Evolutionary conservation across 176 grass and related monocot genomes (phyloP).

Genomic region (Paspalum vaginatum): DNA sequence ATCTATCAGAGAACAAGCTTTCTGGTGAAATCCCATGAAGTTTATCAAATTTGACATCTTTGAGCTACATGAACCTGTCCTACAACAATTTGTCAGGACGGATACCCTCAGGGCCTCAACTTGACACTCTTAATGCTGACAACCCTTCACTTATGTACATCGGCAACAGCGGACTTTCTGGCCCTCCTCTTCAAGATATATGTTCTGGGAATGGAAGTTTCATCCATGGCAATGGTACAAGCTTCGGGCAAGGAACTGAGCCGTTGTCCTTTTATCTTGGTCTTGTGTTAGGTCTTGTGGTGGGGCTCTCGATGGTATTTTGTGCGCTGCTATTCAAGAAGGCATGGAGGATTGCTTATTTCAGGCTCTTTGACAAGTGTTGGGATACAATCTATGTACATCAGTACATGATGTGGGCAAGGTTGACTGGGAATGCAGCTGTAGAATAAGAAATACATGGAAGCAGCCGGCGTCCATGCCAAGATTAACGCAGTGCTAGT

Average conservation of each 20-base stretch:
- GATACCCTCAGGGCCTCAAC: conserved; percentile 43
- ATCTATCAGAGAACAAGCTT: conserved; percentile 40
- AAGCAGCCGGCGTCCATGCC: too few species aligned
- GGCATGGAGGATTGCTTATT: conserved; percentile 34
- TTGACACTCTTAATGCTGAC: conserved; percentile 18
- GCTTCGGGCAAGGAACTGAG: background rate
- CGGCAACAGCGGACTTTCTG: background rate
- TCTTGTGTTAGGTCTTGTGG: background rate
- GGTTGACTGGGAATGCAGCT: background rate
- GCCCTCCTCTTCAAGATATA: background rate
- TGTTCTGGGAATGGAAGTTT: background rate
- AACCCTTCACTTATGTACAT: conserved; percentile 28
- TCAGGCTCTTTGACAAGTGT: background rate
- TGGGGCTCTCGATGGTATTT: conserved; percentile 37
- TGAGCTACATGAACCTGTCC: conserved; percentile 41
- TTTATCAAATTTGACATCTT: conserved; percentile 23
- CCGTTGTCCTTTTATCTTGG: background rate
- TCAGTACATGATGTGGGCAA: background rate
- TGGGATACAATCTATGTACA: background rate
- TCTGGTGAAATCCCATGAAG: conserved; percentile 27
- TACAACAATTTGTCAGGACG: conserved; percentile 41
- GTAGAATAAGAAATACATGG: background rate
- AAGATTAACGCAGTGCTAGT: too few species aligned
- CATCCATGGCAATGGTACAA: background rate
- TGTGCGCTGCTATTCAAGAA: conserved; percentile 14